These are phyloP conservation scores for Candida golubevii DNA, from an alignment of 805 yeast genomes.

Conservation along the genomic window DNA sequence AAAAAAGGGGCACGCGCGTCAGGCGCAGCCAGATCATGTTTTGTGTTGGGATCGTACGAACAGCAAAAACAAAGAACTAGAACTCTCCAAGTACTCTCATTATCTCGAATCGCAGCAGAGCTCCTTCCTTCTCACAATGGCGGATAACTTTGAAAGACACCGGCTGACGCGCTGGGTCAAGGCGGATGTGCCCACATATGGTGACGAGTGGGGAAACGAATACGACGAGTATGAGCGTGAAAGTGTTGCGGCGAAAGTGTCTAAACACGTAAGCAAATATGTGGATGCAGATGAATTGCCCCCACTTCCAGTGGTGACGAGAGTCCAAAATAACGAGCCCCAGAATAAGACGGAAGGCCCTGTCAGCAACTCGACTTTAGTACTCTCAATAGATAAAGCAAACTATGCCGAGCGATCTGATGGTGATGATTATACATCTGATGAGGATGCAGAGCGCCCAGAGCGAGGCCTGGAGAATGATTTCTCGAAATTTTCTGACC, in stretches of 20 bases:
- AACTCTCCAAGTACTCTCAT: not conserved
- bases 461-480: no score
- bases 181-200: conserved; percentile 39
- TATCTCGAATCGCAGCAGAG: not conserved
- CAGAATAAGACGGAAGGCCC: not conserved
- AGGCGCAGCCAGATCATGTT: conserved; percentile 6
- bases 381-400: conserved; percentile 31
- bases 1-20: not conserved
- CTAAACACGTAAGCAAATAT: not conserved
- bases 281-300: not conserved
- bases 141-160: conserved; percentile 39
- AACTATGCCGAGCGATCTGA: conserved; percentile 7
- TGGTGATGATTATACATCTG: conserved; percentile 13
- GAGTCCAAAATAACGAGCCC: no score
- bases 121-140: conserved; percentile 12
- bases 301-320: no score
- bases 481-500: no score
- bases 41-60: conserved; percentile 4
- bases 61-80: not conserved
- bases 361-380: conserved; percentile 17
- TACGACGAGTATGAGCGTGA: conserved; percentile 28
- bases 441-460: not conserved
- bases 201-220: conserved; percentile 41
- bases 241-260: conserved; percentile 3
- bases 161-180: conserved; percentile 42